These are phyloP conservation scores for Leptodontidium sp. DNA, from an alignment of 2,329 filamentous ascomycete genomes.

Conservation along the genomic window DNA sequence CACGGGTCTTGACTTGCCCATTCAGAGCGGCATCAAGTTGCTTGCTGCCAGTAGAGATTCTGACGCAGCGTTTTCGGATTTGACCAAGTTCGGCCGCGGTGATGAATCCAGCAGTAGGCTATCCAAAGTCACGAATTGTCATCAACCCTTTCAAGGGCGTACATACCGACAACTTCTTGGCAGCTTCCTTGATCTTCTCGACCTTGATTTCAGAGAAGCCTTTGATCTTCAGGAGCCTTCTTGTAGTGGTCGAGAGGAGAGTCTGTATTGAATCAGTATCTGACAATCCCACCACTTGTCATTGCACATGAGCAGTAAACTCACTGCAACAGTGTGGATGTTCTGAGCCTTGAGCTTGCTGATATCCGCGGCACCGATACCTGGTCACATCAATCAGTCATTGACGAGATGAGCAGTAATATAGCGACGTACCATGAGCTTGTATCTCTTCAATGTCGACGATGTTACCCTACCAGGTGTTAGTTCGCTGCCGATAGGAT, in stretches of 20 bases:
- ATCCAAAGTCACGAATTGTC: constrained; percentile 29
- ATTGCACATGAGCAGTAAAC: constrained; percentile 29
- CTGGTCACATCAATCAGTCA: constrained; percentile 46
- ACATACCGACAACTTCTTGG: constrained; percentile 52
- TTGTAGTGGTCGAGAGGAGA: constrained; percentile 66
- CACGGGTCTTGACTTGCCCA: constrained; percentile 54
- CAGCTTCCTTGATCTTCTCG: constrained; percentile 74
- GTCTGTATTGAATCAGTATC: constrained; percentile 52
- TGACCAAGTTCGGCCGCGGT: constrained; percentile 71
- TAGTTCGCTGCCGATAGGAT: not conserved
- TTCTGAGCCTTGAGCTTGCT: constrained; percentile 69
- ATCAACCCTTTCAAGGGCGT: not conserved
- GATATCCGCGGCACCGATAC: constrained; percentile 71
- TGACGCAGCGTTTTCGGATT: constrained; percentile 68
- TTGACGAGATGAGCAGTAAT: not conserved
- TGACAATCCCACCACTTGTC: not conserved
- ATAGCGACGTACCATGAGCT: constrained; percentile 59
- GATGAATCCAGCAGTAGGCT: constrained; percentile 69
- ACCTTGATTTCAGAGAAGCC: constrained; percentile 76
- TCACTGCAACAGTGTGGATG: constrained; percentile 69
- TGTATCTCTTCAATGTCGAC: constrained; percentile 73
- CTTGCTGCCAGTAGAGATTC: constrained; percentile 75
- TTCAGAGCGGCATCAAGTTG: constrained; percentile 70
- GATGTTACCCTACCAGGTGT: constrained; percentile 49
- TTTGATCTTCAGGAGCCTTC: constrained; percentile 70